A percentile compares a stretch with the other conserved stretches of the same genome.
Evolutionary conservation across 176 grass and related monocot genomes (phyloP).

Genomic region (maize (Zea mays)): Zm-B73-REFERENCE-NAM-5.0 NC_050105.1:21275501-21276000

Average conservation of each 20-base stretch:
- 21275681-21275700: no score
- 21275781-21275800: not conserved
- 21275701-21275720: no score
- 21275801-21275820: not conserved
- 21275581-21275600: no score
- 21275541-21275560: no score
- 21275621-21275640: no score
- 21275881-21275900: slow-evolving; percentile 1
- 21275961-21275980: not conserved
- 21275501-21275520: not conserved
- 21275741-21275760: not conserved
- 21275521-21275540: not conserved
- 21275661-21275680: no score
- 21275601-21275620: no score
- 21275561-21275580: no score
- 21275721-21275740: not conserved
- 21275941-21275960: not conserved
- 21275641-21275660: no score
- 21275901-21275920: not conserved
- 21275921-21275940: not conserved
- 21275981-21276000: not conserved
- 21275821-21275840: not conserved
- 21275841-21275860: not conserved
- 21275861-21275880: not conserved
- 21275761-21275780: not conserved